Conservation (phyloP, 306 rosid species). For the Canavalia gladiata region DNA sequence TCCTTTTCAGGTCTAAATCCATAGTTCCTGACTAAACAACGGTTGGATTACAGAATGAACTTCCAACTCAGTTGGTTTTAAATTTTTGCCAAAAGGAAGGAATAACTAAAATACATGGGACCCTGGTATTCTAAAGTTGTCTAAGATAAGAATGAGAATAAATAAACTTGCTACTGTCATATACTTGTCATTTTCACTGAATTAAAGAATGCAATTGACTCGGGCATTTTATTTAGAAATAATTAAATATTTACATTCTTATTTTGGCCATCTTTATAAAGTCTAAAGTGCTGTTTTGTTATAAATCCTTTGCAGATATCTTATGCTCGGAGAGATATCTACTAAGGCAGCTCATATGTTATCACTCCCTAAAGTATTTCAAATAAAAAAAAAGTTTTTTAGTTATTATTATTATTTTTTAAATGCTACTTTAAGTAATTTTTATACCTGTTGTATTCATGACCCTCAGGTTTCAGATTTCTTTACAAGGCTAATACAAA, state of each 20-base stretch:
- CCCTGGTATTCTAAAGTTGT: slow-evolving; percentile 22
- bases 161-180: slow-evolving; percentile 15
- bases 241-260: slow-evolving; percentile 27
- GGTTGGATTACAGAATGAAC: slow-evolving; percentile 23
- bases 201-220: slow-evolving; percentile 1
- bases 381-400: neutral
- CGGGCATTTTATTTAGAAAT: slow-evolving; percentile 13
- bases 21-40: slow-evolving; percentile 19
- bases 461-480: slow-evolving; percentile 80
- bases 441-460: neutral
- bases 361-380: slow-evolving; percentile 82
- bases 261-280: slow-evolving; percentile 9
- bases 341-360: slow-evolving; percentile 91
- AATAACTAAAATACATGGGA: slow-evolving; percentile 37
- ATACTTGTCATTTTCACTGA: slow-evolving; percentile 28
- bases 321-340: slow-evolving; percentile 83
- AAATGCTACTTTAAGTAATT: slow-evolving; percentile 1
- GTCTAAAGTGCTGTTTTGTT: slow-evolving; percentile 35
- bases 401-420: neutral
- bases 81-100: slow-evolving; percentile 37
- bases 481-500: slow-evolving; percentile 89
- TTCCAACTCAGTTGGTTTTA: neutral
- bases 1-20: slow-evolving; percentile 10
- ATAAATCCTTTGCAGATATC: slow-evolving; percentile 68
- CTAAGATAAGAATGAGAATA: slow-evolving; percentile 35